Evolutionary conservation across 2,329 filamentous ascomycete genomes (phyloP).

Genomic region (Sarocladiaceae sp.): DNA sequence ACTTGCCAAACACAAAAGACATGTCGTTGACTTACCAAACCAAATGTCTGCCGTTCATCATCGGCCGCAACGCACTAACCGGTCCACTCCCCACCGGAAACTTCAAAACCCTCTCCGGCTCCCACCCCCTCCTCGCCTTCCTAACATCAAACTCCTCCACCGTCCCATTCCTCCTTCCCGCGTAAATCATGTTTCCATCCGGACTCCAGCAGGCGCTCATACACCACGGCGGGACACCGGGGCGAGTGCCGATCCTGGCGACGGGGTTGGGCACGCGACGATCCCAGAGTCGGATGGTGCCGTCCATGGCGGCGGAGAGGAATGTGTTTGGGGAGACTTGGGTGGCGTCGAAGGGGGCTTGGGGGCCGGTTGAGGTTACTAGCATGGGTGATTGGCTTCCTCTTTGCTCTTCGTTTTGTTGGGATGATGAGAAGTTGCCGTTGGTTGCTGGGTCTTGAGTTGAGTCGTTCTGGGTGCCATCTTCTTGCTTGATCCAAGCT

Average conservation of each 20-base stretch:
- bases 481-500: conserved; percentile 7
- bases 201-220: conserved; percentile 97
- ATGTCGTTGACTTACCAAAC: conserved; percentile 67
- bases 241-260: conserved; percentile 70
- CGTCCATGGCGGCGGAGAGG: conserved; percentile 82
- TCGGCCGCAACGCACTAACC: conserved; percentile 81
- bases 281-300: conserved; percentile 91
- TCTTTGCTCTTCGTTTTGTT: not conserved
- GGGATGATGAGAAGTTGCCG: not conserved
- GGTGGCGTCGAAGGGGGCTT: conserved; percentile 44
- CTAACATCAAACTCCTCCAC: conserved; percentile 93
- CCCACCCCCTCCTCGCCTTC: conserved; percentile 62
- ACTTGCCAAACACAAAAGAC: no score
- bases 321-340: conserved; percentile 75
- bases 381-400: conserved; percentile 16
- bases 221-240: conserved; percentile 87
- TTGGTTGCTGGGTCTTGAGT: conserved; percentile 1
- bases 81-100: conserved; percentile 87
- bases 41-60: conserved; percentile 89
- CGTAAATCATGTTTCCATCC: conserved; percentile 93
- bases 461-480: conserved; percentile 12
- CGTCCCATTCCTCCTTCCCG: conserved; percentile 81
- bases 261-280: conserved; percentile 70
- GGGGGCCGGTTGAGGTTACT: conserved; percentile 30
- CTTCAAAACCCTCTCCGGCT: conserved; percentile 74